A percentile compares a stretch with the other conserved stretches of the same genome.
These are phyloP conservation scores for Ulmus americana DNA, from an alignment of 331 rosid species.

Conservation along the genomic window DNA sequence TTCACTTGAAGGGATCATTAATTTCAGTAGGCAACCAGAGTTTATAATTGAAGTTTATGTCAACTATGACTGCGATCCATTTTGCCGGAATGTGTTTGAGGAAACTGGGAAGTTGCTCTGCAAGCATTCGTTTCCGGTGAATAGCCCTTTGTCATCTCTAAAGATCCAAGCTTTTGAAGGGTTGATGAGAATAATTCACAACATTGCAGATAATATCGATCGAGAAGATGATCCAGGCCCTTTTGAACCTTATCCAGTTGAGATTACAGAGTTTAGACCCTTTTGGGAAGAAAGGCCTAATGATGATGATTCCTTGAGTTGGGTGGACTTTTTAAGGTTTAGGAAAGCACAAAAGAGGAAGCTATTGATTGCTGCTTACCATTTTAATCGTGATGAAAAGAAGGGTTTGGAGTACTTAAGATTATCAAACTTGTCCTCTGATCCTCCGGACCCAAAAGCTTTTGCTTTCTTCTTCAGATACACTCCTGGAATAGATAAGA, in stretches of 20 bases:
- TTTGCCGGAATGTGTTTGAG: constrained; percentile 56
- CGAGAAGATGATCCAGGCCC: constrained; percentile 36
- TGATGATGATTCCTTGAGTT: constrained; percentile 39
- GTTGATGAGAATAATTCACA: constrained; percentile 58
- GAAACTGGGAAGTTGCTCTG: constrained; percentile 73
- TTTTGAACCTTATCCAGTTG: constrained; percentile 33
- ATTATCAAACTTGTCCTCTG: constrained; percentile 52
- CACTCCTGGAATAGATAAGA: constrained; percentile 75
- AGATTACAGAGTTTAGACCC: constrained; percentile 49
- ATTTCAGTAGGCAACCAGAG: constrained; percentile 73
- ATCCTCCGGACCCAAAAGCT: constrained; percentile 68
- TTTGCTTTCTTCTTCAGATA: constrained; percentile 65
- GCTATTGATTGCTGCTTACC: constrained; percentile 63
- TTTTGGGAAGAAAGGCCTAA: constrained; percentile 67
- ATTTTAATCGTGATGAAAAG: constrained; percentile 72
- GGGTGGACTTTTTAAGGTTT: constrained; percentile 53
- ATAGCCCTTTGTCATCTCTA: constrained; percentile 40
- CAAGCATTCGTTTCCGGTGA: constrained; percentile 61
- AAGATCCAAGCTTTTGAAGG: constrained; percentile 88
- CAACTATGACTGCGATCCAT: constrained; percentile 81
- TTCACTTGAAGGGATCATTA: constrained; percentile 75
- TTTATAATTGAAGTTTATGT: constrained; percentile 53
- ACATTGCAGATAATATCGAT: constrained; percentile 78
- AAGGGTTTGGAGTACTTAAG: constrained; percentile 82
- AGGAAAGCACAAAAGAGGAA: constrained; percentile 71